A percentile compares a stretch with the other conserved stretches of the same genome.
These are phyloP conservation scores for Acer saccharum DNA, from an alignment of 345 rosid species.

Conservation along the genomic window DNA sequence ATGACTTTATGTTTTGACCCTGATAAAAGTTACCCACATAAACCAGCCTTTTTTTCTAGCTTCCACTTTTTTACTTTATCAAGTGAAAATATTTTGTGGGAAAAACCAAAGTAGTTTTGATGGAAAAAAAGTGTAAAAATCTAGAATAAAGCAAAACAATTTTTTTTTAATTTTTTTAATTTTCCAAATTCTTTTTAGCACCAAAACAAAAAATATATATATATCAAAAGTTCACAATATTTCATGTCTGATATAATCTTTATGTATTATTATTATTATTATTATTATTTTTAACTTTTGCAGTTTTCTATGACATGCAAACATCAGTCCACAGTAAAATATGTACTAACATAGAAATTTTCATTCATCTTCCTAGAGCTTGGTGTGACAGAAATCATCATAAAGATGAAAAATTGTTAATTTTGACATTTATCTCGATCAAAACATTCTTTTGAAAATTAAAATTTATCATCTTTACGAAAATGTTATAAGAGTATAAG, in stretches of 20 bases:
- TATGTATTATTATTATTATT: slow-evolving; percentile 5
- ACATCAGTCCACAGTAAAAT: slow-evolving; percentile 21
- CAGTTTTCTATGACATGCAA: slow-evolving; percentile 20
- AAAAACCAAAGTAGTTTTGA: slow-evolving; percentile 12
- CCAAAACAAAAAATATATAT: slow-evolving; percentile 30
- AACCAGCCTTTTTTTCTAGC: slow-evolving; percentile 28
- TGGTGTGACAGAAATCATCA: no score
- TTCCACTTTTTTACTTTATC: slow-evolving; percentile 17
- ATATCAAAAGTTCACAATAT: slow-evolving; percentile 30
- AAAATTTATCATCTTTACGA: no score
- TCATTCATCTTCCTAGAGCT: no score
- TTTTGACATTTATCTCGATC: no score
- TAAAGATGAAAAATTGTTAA: no score
- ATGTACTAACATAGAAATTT: no score
- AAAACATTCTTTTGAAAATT: no score
- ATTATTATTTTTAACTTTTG: background rate
- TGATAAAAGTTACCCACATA: slow-evolving; percentile 35
- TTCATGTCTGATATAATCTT: slow-evolving; percentile 14
- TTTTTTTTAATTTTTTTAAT: background rate
- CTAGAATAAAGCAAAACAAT: slow-evolving; percentile 17
- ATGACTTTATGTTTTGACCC: slow-evolving; percentile 41
- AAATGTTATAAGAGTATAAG: no score
- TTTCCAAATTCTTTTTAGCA: slow-evolving; percentile 37
- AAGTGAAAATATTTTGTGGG: background rate
- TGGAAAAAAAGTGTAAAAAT: slow-evolving; percentile 15